phyloP scores from a whole-genome alignment of 1,284 basidiomycete genomes.

The Cryptococcus maquisensis region DNA sequence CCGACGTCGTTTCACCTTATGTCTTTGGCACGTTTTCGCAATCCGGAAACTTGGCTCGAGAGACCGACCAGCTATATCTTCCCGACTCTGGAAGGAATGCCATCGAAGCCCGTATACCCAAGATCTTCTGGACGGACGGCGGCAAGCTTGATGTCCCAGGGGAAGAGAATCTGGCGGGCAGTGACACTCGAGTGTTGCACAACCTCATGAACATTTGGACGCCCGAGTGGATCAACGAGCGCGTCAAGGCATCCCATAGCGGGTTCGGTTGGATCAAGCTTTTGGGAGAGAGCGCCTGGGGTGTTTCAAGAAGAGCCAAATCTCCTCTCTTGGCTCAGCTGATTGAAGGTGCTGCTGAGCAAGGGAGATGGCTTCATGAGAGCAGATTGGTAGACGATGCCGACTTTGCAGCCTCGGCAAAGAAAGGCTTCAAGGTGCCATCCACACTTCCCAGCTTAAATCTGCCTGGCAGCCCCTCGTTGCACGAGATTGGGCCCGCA shows the following conservation, averaged over 20 bases:
- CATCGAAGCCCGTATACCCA: slow-evolving; percentile 74
- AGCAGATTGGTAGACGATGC: slow-evolving; percentile 11
- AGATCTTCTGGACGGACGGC: slow-evolving; percentile 72
- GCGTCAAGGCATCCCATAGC: slow-evolving; percentile 54
- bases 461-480: slow-evolving; percentile 13
- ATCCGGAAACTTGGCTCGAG: slow-evolving; percentile 74
- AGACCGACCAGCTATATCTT: slow-evolving; percentile 76
- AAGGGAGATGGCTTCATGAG: slow-evolving; percentile 3
- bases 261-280: slow-evolving; percentile 72
- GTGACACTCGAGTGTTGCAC: slow-evolving; percentile 61
- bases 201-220: slow-evolving; percentile 90
- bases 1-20: slow-evolving; percentile 89
- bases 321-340: not conserved
- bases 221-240: slow-evolving; percentile 69
- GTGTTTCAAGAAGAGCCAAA: slow-evolving; percentile 47
- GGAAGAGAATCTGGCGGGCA: slow-evolving; percentile 56
- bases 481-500: slow-evolving; percentile 57
- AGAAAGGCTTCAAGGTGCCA: slow-evolving; percentile 42
- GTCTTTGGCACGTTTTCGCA: slow-evolving; percentile 80
- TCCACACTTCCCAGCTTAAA: slow-evolving; percentile 41
- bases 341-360: slow-evolving; percentile 16
- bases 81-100: slow-evolving; percentile 76
- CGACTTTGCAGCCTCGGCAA: slow-evolving; percentile 54
- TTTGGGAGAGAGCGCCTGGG: slow-evolving; percentile 56
- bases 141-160: slow-evolving; percentile 66